These are phyloP conservation scores for Metarhizium sp. DNA, from an alignment of 2,329 filamentous ascomycete genomes.

Conservation along the genomic window DNA sequence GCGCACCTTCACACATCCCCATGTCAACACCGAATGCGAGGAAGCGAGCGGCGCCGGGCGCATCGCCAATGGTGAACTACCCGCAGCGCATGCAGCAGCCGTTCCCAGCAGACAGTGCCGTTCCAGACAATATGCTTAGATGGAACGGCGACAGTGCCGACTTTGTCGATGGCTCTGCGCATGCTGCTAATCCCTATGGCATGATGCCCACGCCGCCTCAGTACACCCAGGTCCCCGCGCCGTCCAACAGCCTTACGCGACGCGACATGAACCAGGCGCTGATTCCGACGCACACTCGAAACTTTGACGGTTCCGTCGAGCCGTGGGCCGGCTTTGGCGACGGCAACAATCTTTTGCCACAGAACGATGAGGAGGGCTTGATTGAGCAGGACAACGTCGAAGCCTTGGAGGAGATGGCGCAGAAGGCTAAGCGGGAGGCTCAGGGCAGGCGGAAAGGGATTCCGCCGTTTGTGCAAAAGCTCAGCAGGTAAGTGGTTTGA, in stretches of 20 bases:
- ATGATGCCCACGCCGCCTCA: constrained; percentile 27
- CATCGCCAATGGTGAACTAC: constrained; percentile 51
- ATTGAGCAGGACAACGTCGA: constrained; percentile 63
- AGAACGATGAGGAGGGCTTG: constrained; percentile 22
- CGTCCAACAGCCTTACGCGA: constrained; percentile 43
- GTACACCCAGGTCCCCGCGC: constrained; percentile 22
- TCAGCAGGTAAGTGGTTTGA: constrained; percentile 69
- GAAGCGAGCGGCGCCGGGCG: constrained; percentile 67
- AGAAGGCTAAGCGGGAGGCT: constrained; percentile 76
- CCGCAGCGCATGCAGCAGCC: constrained; percentile 40
- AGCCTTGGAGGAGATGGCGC: constrained; percentile 68
- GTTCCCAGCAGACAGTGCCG: constrained; percentile 34
- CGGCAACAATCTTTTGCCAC: constrained; percentile 26
- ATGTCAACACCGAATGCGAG: constrained; percentile 46
- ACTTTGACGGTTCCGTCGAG: constrained; percentile 30
- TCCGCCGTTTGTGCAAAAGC: constrained; percentile 92
- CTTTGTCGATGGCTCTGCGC: constrained; percentile 25
- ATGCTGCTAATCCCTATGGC: constrained; percentile 26
- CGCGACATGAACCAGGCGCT: constrained; percentile 42
- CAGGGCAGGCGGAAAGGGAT: constrained; percentile 91
- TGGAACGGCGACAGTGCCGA: constrained; percentile 34
- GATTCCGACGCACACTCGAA: constrained; percentile 31
- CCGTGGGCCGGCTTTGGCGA: constrained; percentile 34
- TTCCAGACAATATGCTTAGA: constrained; percentile 36
- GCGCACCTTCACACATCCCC: constrained; percentile 3